Percentiles rank a stretch among this genome's conserved stretches.
Conservation (phyloP, 176 grass and related monocot species). For the Cocos nucifera region DNA sequence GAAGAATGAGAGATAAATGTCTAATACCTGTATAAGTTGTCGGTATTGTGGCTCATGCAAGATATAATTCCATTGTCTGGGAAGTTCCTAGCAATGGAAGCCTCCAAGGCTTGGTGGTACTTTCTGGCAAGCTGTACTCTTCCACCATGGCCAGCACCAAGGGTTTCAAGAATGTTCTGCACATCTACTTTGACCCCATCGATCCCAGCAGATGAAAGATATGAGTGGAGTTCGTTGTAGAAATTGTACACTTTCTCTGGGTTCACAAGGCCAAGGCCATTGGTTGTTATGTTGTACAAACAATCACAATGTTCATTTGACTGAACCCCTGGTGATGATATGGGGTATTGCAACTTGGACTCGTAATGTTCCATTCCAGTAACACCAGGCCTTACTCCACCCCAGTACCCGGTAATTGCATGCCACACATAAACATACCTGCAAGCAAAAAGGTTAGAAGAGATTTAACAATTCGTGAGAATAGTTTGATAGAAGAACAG, state of each 20-base stretch:
- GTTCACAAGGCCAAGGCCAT: conserved; percentile 70
- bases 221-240: conserved; percentile 75
- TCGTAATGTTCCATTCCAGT: conserved; percentile 55
- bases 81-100: conserved; percentile 62
- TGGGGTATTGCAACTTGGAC: conserved; percentile 54
- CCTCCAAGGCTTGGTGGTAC: conserved; percentile 78
- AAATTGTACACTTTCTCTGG: conserved; percentile 62
- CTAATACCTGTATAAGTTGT: conserved; percentile 60
- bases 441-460: neutral
- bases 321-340: conserved; percentile 51
- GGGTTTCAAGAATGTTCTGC: conserved; percentile 79
- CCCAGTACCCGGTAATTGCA: conserved; percentile 86
- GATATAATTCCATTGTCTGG: conserved; percentile 65
- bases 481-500: neutral
- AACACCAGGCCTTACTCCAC: conserved; percentile 47
- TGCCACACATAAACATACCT: conserved; percentile 87
- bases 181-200: conserved; percentile 87
- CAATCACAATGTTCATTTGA: conserved; percentile 41
- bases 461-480: neutral
- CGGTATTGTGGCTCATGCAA: conserved; percentile 92
- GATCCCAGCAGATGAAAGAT: conserved; percentile 56
- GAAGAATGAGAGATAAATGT: neutral
- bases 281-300: conserved; percentile 46
- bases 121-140: conserved; percentile 64
- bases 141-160: conserved; percentile 62